Percentiles rank a stretch among this genome's conserved stretches.
phyloP scores from a whole-genome alignment of 2,329 filamentous ascomycete genomes.

The Cladorrhinum sp. region DNA sequence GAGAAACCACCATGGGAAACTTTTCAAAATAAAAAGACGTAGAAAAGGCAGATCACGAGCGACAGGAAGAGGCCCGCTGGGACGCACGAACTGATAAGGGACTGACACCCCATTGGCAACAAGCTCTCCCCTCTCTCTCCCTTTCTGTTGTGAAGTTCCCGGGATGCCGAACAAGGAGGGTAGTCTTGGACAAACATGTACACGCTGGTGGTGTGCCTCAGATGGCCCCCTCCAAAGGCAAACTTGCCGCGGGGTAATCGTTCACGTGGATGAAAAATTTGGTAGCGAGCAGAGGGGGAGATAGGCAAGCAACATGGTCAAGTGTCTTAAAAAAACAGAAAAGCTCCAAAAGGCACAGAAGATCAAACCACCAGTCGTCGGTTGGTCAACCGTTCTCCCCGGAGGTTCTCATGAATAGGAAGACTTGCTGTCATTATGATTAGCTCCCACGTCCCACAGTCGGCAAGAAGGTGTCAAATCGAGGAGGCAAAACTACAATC shows the following conservation, averaged over 20 bases:
- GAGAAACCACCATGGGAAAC: too few species aligned
- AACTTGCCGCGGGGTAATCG: background rate
- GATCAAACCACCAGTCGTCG: background rate
- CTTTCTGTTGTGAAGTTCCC: background rate
- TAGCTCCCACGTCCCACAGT: background rate
- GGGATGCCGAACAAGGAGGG: background rate
- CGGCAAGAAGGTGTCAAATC: background rate
- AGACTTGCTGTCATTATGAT: background rate
- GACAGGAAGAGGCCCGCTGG: background rate
- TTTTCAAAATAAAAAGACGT: background rate
- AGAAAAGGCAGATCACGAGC: constrained; percentile 1
- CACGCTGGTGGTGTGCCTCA: background rate
- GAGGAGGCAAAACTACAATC: background rate
- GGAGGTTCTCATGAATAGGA: background rate
- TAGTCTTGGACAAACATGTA: background rate
- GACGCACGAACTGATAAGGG: constrained; percentile 9
- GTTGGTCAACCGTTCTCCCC: background rate
- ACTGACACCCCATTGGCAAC: constrained; percentile 9
- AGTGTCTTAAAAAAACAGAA: background rate
- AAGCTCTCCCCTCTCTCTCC: background rate
- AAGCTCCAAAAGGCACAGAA: too few species aligned
- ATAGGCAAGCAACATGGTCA: background rate
- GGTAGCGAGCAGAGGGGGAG: background rate
- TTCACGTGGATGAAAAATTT: background rate
- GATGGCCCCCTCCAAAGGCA: background rate